Base-by-base conservation (phyloP, 768 basidiomycete species). In the Tubosaeta brunneosetosa region DNA sequence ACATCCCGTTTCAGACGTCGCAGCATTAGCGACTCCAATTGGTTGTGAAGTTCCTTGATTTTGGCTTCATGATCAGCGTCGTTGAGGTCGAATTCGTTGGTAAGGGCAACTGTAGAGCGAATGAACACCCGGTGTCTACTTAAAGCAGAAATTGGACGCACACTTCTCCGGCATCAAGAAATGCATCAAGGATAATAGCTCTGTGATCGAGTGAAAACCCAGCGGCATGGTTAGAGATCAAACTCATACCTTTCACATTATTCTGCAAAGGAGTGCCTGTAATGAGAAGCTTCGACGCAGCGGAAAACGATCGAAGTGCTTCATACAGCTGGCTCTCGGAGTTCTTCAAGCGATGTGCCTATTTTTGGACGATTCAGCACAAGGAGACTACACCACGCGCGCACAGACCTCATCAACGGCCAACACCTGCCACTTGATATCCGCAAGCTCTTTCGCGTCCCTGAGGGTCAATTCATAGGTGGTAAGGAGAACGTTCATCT, bases 101-200 rank as follows among this genome's bases (percentile, higher is more conserved):
- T 88, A 27, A 99, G 78, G 32, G 88, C 85, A 70, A 97, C 91
- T 95, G 66, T 27, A 45, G 45, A 31, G 32, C 27, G 47, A 47
- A 14, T 69, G 17, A 69, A 38, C 10, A 42, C 12, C 33, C 9
- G 13, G 11, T n/a, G 5, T 19, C 27, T 16, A 19, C 10, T 3
- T 29, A 9, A 38, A 19, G n/a, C 31, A 26, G 22, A 36, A 40
- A 38, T 14, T 22, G 9, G 42, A 59, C 87, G 69, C 59, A 91
- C 92, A 99, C 74, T 91, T 92, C 64, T 98, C 94, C 8, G 97
- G 97, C 91, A 97, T 97, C 59, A 98, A 77, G 78, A 99, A 99
- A 69, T 98, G 97, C 95, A 98, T 98, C 69, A 98, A 74, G 9
- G 97, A 92, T 38, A 98, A 77, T 33, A 99, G 74, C 70, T 99